Base-by-base conservation (phyloP, 192 early-diverging fungal genomes). In the Backusella luteola region DNA sequence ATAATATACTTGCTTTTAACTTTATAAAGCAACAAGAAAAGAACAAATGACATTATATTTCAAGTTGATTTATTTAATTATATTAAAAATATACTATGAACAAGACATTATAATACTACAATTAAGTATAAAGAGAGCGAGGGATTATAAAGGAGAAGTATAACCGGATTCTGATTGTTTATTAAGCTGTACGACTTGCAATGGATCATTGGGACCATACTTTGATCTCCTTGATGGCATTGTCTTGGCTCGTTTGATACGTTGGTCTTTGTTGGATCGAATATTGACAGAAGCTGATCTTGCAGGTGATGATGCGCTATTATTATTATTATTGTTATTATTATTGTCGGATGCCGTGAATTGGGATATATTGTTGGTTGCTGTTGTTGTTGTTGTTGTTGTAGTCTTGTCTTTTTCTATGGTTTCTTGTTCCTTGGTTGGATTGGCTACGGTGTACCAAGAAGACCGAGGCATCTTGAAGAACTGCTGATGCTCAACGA, bases 401-500 rank as follows among this genome's bases (percentile, higher is more conserved):
- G 6, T 52, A 69, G 19, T 29, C 53, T 23, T 59, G 21, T 21
- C 17, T 11, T 49, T 49, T 49, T 49, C 26, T 9, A 12, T 63
- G 8, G 0, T 2, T 32, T 9, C 56, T 29, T 23, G 26, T 29
- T 63, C 56, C 53, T 56, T 34, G n/a, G 1, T 63, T 35, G 36
- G 14, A 35, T 41, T 70, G 11, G 69, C 69, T 9, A 41, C 36
- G 17, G 42, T 44, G 42, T 73, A 34, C 35, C 73, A 23, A 32
- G 73, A 56, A 12, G 77, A 72, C 66, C 41, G 42, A 34, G 78
- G 79, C 69, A 80, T 78, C 17, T 73, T 76, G 41, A 88, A 89
- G 6, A 73, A 83, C 34, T 81, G 82, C 74, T 89, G 87, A 70
- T 85, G 73, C 56, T 89, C 84, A 49, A 94, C 92, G 1, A 94